These are phyloP conservation scores for Excoecaria cochinchinensis DNA, from an alignment of 345 rosid genomes.

Conservation along the genomic window DNA sequence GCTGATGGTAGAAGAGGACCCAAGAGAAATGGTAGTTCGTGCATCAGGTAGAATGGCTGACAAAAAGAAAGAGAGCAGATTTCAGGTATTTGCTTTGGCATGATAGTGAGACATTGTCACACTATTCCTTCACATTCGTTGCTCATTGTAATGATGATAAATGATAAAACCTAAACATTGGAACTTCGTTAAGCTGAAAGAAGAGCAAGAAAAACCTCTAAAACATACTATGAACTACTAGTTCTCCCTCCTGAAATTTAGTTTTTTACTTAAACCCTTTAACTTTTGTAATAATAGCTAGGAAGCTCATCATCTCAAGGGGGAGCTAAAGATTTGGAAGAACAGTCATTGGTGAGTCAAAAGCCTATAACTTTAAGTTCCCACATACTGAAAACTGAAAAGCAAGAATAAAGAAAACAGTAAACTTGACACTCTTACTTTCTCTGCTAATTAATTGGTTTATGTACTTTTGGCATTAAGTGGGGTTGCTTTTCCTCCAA, in stretches of 20 bases:
- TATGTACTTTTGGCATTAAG: conserved; percentile 32
- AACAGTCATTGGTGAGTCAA: conserved; percentile 30
- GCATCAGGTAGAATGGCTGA: conserved; percentile 31
- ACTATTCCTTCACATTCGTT: neutral
- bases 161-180: neutral
- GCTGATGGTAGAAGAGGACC: conserved; percentile 29
- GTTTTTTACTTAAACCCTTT: neutral
- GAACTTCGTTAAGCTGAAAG: neutral
- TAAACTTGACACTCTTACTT: neutral
- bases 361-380: conserved; percentile 11
- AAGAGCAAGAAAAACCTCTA: neutral
- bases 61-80: conserved; percentile 27
- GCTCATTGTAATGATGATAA: neutral
- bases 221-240: neutral
- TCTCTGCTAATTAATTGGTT: conserved; percentile 1
- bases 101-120: conserved; percentile 1
- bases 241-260: neutral
- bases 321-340: conserved; percentile 27
- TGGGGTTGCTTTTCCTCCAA: conserved; percentile 63
- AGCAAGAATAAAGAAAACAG: neutral
- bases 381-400: conserved; percentile 10
- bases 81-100: conserved; percentile 38
- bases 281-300: conserved; percentile 27
- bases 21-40: conserved; percentile 22
- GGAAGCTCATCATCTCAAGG: conserved; percentile 42